Evolutionary conservation across 345 rosid species (phyloP), one percentile per base, ranked within the genome.

Genomic region (Brassica juncea): DNA sequence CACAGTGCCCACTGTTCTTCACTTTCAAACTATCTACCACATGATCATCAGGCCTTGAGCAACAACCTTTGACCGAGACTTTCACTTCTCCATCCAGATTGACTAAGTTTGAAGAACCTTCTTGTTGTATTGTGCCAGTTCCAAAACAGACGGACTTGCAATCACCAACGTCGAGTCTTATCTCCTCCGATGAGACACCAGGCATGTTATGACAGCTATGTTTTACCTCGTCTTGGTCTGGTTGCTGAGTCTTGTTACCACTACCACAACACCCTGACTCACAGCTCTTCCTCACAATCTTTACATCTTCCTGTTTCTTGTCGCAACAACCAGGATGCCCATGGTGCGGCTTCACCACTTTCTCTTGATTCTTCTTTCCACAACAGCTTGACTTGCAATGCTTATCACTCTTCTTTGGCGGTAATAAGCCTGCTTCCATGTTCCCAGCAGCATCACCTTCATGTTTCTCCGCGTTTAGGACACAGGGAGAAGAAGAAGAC

Each of bases 331-430:
- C 76, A 55, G 75, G 16, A 73, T 68, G 79, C 58, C 76, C 15
- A 58, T 71, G 83, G 47, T 47, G 47, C 27, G 76, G 77, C 62
- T 49, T 34, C 61, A 77, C 15, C 71, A 34, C 66, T 28, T 52
- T 61, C 54, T 59, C 78, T 44, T 71, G 70, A 34, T 71, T 71
- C 73, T 71, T 71, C 54, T 64, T 70, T 28, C 80, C 80, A 39
- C 80, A 80, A 70, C 83, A 80, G 42, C 68, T 39, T 9, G 76
- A 61, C 74, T 79, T 77, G 66, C 84, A 81, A 60, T 81, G 80
- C 52, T 58, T 65, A 52, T 54, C 59, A 54, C 59, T 54, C 6
- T 9, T 54, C 59, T 2, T 16, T 54, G 59, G 74, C 15, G 59
- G 74, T 77, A 72, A 58, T 10, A 81, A 59, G 0, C 80, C 81